Percentiles rank a stretch among this genome's conserved stretches.
These are phyloP conservation scores for Bremia lactucae DNA, from an alignment of 352 stramenopile genomes.

Conservation along the genomic window DNA sequence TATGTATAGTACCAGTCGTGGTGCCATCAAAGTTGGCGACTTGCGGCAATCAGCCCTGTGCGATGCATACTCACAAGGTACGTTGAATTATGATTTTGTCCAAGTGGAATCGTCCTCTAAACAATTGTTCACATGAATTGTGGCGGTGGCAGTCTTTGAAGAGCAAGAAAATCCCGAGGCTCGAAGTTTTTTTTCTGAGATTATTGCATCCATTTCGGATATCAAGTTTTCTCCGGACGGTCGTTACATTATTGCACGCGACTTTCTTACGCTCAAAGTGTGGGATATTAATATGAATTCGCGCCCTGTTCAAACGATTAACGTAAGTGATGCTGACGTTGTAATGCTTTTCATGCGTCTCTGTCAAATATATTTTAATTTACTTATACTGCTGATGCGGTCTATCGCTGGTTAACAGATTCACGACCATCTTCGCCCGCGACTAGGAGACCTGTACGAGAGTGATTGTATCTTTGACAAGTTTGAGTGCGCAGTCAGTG, in stretches of 20 bases:
- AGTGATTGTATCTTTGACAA: slow-evolving; percentile 97
- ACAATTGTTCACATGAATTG: neutral
- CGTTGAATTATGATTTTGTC: neutral
- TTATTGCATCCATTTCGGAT: slow-evolving; percentile 92
- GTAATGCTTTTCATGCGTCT: no score
- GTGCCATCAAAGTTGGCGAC: slow-evolving; percentile 88
- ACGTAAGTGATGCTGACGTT: slow-evolving; percentile 45
- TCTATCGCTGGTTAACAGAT: slow-evolving; percentile 52
- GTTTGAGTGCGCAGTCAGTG: slow-evolving; percentile 89
- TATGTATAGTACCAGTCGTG: slow-evolving; percentile 91
- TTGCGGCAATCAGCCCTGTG: slow-evolving; percentile 87
- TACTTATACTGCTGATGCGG: no score
- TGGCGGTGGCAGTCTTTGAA: slow-evolving; percentile 60
- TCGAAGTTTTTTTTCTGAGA: slow-evolving; percentile 92
- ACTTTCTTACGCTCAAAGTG: slow-evolving; percentile 94
- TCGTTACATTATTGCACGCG: slow-evolving; percentile 89
- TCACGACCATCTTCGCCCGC: slow-evolving; percentile 86
- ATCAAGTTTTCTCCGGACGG: slow-evolving; percentile 90
- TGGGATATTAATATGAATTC: slow-evolving; percentile 95
- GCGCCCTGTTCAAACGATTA: slow-evolving; percentile 87
- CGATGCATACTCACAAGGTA: slow-evolving; percentile 71
- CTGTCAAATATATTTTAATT: no score
- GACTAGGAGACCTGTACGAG: slow-evolving; percentile 89
- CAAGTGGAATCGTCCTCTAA: neutral
- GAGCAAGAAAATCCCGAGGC: slow-evolving; percentile 67